phyloP scores from a whole-genome alignment of 2,329 filamentous ascomycete species.

The Lomentospora prolificans region DNA sequence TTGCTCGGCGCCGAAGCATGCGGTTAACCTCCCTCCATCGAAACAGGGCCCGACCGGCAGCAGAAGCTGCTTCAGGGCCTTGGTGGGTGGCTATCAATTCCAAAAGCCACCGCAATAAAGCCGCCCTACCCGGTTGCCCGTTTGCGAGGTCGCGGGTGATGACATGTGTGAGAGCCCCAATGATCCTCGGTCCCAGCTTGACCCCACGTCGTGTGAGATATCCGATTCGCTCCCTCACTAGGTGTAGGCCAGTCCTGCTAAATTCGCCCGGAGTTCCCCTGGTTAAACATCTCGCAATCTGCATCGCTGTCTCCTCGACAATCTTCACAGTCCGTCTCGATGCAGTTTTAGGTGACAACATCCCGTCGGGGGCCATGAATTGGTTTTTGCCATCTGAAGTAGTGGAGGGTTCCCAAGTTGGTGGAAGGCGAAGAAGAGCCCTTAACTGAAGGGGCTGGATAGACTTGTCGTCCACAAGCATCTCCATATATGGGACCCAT shows the following conservation, averaged over 20 bases:
- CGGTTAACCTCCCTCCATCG: slow-evolving; percentile 16
- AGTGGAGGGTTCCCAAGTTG: background rate
- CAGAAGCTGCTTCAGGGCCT: slow-evolving; percentile 13
- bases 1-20: background rate
- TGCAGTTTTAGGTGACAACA: background rate
- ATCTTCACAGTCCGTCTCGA: slow-evolving; percentile 5
- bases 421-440: background rate
- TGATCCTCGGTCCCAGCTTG: slow-evolving; percentile 16
- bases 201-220: slow-evolving; percentile 16
- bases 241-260: slow-evolving; percentile 15
- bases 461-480: slow-evolving; percentile 22
- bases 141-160: slow-evolving; percentile 23
- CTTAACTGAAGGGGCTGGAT: background rate
- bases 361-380: background rate
- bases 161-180: slow-evolving; percentile 18
- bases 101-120: slow-evolving; percentile 21
- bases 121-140: slow-evolving; percentile 21
- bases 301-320: background rate
- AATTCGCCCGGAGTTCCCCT: background rate
- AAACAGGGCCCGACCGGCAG: slow-evolving; percentile 11
- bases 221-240: slow-evolving; percentile 18
- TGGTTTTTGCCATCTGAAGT: no score
- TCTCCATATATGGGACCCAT: slow-evolving; percentile 22
- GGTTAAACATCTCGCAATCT: slow-evolving; percentile 3
- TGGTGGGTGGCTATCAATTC: slow-evolving; percentile 16